phyloP scores from a whole-genome alignment of 345 rosid genomes.

The Psidium friedrichsthalianum region DNA sequence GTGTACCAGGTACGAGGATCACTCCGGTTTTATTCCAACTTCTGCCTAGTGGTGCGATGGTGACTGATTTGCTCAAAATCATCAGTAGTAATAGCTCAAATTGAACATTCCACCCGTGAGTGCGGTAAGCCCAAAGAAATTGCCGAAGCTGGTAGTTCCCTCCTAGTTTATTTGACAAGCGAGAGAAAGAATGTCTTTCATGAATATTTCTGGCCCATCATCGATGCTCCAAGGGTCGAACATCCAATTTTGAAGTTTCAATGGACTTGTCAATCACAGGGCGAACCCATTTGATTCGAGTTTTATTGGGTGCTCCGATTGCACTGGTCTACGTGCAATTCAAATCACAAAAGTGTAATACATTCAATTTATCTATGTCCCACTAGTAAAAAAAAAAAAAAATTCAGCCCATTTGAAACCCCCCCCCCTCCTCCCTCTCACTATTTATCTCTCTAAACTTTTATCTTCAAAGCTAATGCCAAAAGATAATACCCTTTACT shows the following conservation, averaged over 20 bases:
- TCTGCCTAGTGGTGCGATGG: neutral
- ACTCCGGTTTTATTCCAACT: neutral
- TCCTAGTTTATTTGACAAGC: neutral
- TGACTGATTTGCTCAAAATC: neutral
- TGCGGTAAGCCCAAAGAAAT: neutral
- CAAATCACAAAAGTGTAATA: neutral
- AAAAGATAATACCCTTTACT: neutral
- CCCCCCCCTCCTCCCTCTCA: too few species aligned
- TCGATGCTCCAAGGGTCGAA: neutral
- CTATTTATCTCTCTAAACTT: neutral
- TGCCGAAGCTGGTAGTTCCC: neutral
- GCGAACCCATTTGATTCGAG: neutral
- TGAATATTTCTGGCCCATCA: neutral
- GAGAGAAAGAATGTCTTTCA: too few species aligned
- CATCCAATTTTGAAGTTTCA: neutral
- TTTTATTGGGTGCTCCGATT: neutral
- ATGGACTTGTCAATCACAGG: neutral
- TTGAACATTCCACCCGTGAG: neutral
- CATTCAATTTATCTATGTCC: neutral
- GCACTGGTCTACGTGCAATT: neutral
- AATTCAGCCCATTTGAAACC: neutral
- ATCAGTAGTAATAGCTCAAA: neutral
- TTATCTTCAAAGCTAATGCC: neutral
- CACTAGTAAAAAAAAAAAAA: neutral
- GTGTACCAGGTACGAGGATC: neutral